Percentiles rank a stretch among this genome's conserved stretches.
These are phyloP conservation scores for Botrytis medusae DNA, from an alignment of 2,329 filamentous ascomycete species.

Conservation along the genomic window DNA sequence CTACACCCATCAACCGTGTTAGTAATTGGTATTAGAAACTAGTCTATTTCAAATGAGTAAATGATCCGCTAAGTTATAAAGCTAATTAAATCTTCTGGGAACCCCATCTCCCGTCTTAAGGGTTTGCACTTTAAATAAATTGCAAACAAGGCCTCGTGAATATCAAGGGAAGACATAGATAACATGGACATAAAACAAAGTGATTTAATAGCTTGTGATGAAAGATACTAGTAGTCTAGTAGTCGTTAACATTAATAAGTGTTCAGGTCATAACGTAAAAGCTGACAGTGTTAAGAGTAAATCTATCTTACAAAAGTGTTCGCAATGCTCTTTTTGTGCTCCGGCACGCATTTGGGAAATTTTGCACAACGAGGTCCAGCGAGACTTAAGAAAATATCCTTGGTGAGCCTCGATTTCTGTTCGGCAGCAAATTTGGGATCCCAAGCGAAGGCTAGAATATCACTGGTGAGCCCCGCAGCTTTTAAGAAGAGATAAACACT, in stretches of 20 bases:
- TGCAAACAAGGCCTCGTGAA: neutral
- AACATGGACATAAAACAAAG: neutral
- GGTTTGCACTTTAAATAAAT: neutral
- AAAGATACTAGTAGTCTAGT: neutral
- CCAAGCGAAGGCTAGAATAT: neutral
- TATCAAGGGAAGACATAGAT: neutral
- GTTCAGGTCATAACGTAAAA: neutral
- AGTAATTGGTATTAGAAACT: neutral
- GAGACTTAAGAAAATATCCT: neutral
- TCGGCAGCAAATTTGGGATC: neutral
- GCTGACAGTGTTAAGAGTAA: neutral
- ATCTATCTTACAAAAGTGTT: accelerated
- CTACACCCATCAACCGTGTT: neutral
- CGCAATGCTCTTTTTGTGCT: neutral
- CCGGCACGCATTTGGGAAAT: neutral
- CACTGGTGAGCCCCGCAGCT: neutral
- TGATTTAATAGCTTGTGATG: neutral
- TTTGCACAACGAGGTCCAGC: neutral
- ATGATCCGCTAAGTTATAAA: neutral
- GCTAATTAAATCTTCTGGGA: neutral
- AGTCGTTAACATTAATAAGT: neutral
- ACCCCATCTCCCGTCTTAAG: neutral
- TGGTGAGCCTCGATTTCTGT: neutral
- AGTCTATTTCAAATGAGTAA: neutral
- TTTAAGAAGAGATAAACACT: too few species aligned